These are phyloP conservation scores for Fusarium sp. DNA, from an alignment of 2,329 filamentous ascomycete species.

Conservation along the genomic window DNA sequence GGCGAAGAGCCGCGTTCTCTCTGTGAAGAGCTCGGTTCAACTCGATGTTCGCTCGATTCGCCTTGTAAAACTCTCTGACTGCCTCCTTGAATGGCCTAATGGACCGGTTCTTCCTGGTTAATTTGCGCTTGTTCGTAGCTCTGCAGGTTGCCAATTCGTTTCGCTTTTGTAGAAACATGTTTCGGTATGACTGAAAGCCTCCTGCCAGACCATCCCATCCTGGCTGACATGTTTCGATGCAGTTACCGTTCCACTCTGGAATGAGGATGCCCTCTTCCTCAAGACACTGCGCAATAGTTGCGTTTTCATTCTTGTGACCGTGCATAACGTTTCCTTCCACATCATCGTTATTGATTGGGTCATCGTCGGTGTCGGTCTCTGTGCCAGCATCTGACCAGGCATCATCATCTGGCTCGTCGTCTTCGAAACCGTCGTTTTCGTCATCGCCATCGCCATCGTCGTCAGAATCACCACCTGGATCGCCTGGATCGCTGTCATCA, in stretches of 20 bases:
- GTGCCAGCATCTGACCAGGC: not conserved
- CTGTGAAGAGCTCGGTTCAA: not conserved
- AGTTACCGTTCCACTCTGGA: slow-evolving; percentile 4
- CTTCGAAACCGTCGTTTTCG: not conserved
- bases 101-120: too few species aligned
- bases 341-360: too few species aligned
- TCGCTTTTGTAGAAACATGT: not conserved
- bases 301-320: not conserved
- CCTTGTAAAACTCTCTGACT: slow-evolving; percentile 1
- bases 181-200: not conserved
- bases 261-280: not conserved
- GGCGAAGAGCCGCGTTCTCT: not conserved
- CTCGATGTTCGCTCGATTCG: not conserved
- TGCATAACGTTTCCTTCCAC: too few species aligned
- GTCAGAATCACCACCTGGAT: not conserved
- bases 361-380: not conserved
- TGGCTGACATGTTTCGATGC: not conserved
- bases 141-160: not conserved
- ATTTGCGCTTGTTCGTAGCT: too few species aligned
- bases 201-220: not conserved
- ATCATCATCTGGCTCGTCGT: not conserved
- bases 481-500: not conserved
- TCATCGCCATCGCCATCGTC: not conserved
- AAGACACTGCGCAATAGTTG: not conserved
- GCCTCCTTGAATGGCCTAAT: not conserved